Evolutionary conservation across 192 early-diverging fungal genomes (phyloP), one percentile per base, ranked within the genome.

Genomic region (Diversispora eburnea): DNA sequence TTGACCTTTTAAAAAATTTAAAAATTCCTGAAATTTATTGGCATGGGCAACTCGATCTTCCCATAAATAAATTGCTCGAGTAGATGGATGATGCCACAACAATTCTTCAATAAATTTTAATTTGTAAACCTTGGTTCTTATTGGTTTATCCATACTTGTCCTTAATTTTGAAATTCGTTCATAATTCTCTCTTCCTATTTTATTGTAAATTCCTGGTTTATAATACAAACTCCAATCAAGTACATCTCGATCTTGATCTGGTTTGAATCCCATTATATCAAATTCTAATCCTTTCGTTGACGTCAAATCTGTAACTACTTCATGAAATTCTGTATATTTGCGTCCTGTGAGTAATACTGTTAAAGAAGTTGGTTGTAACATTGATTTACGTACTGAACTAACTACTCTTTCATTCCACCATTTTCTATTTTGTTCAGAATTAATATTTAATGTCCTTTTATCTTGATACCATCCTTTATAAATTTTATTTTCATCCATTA

Each of bases 401-500:
- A 63, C 42, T 13, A 63, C 7, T n/a, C n/a, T 17, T 17, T 63
- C 9, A 46, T 63, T 63, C 61, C 61, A 63, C 43, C 61, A 63
- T n/a, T 45, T 46, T 43, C 43, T 17, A 41, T 10, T 33, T 39
- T 15, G 13, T 13, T 60, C 39, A 8, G 1, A 4, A 45, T 12
- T 41, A 63, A 45, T n/a, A 3, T n/a, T 43, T 15, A 63, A n/a
- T 45, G 61, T 43, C 3, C 15, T 17, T 45, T 17, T 63, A 42
- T 63, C 39, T 63, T 63, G 61, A 43, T 63, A 63, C 61, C 61
- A 63, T 10, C 61, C 61, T 42, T 45, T 63, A n/a, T 8, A 63
- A n/a, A 63, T 7, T 8, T n/a, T 19, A 63, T 39, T n/a, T 42
- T 63, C 61, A 7, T 42, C 6, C 19, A 43, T 63, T 8, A 63